phyloP scores from a whole-genome alignment of 768 basidiomycete species.

The Pisolithus microcarpus region DNA sequence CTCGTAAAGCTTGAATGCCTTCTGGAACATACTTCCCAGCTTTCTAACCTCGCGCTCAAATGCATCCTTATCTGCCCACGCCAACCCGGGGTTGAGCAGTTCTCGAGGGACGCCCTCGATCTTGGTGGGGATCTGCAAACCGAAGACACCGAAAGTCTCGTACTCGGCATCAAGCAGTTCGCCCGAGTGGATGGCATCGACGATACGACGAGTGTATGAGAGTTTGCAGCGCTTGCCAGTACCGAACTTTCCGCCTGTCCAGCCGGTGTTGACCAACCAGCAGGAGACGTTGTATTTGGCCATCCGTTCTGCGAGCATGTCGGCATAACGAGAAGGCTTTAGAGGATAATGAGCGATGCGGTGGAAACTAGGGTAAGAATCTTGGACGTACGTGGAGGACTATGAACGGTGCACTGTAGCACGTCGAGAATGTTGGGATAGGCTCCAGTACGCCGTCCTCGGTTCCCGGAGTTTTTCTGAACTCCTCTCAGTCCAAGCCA shows the following conservation, averaged over 20 bases:
- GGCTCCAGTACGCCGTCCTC: constrained; percentile 98
- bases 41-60: constrained; percentile 86
- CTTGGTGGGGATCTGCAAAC: constrained; percentile 73
- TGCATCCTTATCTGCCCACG: constrained; percentile 85
- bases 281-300: constrained; percentile 80
- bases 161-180: constrained; percentile 81
- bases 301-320: constrained; percentile 97
- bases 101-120: constrained; percentile 87
- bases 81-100: constrained; percentile 79
- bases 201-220: constrained; percentile 91
- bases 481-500: constrained; percentile 8
- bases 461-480: constrained; percentile 94
- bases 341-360: background rate
- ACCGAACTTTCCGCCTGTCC: constrained; percentile 93
- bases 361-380: background rate
- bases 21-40: constrained; percentile 88
- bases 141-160: constrained; percentile 79
- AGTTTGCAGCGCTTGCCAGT: constrained; percentile 92
- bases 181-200: constrained; percentile 95
- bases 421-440: constrained; percentile 98
- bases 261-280: constrained; percentile 99
- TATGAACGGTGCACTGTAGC: constrained; percentile 99
- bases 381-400: constrained; percentile 69
- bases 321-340: constrained; percentile 86
- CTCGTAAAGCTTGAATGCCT: constrained; percentile 90